A percentile compares a stretch with the other conserved stretches of the same genome.
phyloP scores from a whole-genome alignment of 2,329 filamentous ascomycete genomes.

The Apiospora pterosperma region DNA sequence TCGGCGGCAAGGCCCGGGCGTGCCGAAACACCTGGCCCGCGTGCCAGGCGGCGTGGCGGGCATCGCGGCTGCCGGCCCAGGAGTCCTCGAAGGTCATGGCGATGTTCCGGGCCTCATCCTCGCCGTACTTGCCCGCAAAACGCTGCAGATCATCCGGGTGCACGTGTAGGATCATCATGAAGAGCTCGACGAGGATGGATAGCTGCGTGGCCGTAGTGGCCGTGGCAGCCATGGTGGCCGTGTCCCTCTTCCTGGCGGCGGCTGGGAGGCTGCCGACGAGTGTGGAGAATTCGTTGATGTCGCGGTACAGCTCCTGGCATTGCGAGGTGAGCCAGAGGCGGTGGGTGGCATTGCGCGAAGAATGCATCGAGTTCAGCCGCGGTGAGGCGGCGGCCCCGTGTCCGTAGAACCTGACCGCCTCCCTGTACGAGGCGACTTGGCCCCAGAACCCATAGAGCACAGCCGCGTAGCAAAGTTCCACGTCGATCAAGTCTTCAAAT shows the following conservation, averaged over 20 bases:
- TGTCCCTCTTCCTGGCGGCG: neutral
- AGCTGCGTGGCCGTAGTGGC: constrained; percentile 15
- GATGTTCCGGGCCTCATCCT: constrained; percentile 23
- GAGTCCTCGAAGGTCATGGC: constrained; percentile 17
- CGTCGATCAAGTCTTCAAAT: constrained; percentile 21
- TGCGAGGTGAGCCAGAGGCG: constrained; percentile 27
- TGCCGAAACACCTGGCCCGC: constrained; percentile 22
- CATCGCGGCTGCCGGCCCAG: constrained; percentile 20
- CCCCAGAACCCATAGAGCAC: constrained; percentile 28
- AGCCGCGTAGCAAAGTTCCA: constrained; percentile 26
- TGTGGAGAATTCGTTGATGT: constrained; percentile 23
- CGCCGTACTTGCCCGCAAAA: constrained; percentile 24
- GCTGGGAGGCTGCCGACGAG: constrained; percentile 11
- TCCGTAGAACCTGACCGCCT: constrained; percentile 25
- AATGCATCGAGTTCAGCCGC: constrained; percentile 3
- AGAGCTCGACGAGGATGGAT: constrained; percentile 20
- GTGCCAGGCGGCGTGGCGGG: constrained; percentile 24
- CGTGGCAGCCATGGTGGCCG: no score
- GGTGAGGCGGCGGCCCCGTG: constrained; percentile 3
- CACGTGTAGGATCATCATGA: constrained; percentile 25
- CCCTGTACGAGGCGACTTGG: constrained; percentile 28
- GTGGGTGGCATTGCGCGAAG: constrained; percentile 12
- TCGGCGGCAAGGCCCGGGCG: constrained; percentile 19
- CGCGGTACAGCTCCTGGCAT: constrained; percentile 27
- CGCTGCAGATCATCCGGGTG: constrained; percentile 23